Evolutionary conservation across 345 rosid genomes (phyloP), one percentile per base, ranked within the genome.

Genomic region (Sapria himalayana): DNA sequence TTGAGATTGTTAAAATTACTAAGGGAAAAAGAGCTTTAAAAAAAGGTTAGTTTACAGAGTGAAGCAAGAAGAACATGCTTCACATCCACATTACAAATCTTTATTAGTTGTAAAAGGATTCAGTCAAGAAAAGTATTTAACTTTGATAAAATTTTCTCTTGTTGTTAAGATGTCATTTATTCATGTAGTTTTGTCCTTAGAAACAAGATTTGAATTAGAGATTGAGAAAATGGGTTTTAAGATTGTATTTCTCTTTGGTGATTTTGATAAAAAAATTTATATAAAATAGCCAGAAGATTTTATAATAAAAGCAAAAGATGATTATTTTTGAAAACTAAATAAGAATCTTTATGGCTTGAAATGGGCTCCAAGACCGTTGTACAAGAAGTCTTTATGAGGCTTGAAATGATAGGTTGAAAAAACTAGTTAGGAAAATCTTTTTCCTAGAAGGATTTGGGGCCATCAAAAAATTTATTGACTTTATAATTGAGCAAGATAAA

Each of bases 311-410:
- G n/a, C n/a, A n/a, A n/a, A n/a, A n/a, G n/a, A n/a, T n/a, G n/a
- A n/a, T n/a, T n/a, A n/a, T n/a, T n/a, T n/a, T n/a, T n/a, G n/a
- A n/a, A n/a, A n/a, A n/a, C n/a, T n/a, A 7, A 16, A 38, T 12
- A 38, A 38, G 11, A 38, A 25, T 20, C n/a, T 19, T 38, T 38
- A 38, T 17, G 42, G 3, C 14, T 38, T 38, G 22, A 38, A 38
- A n/a, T 25, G 21, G 9, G 21, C 42, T 7, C 22, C 42, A 2
- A 38, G 42, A 38, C 22, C 18, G 42, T 38, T 22, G 21, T 4
- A 38, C 8, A 38, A 38, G 42, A 38, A 38, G 42, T 38, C 4
- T 38, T 10, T 18, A 15, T 38, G 11, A 3, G 42, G 23, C 46
- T 6, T 23, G 32, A 41, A 41, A 23, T 7, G 16, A 41, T 21